Conservation (phyloP, 306 rosid species). For the Malus fusca region DNA sequence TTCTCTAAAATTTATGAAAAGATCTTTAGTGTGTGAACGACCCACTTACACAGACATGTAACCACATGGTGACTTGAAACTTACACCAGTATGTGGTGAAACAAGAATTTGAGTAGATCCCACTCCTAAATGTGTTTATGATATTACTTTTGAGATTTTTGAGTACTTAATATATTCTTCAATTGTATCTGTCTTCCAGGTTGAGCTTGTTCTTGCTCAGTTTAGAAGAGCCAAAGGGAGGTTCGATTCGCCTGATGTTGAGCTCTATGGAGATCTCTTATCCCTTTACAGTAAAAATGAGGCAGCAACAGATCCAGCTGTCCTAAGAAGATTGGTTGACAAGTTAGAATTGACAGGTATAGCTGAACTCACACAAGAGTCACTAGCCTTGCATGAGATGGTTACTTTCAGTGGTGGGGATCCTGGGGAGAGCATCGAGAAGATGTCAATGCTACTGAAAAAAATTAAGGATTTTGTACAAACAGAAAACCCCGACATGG, state of each 20-base stretch:
- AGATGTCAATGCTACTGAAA: slow-evolving; percentile 74
- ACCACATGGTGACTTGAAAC: neutral
- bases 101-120: neutral
- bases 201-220: slow-evolving; percentile 90
- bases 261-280: slow-evolving; percentile 61
- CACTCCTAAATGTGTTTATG: neutral
- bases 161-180: neutral
- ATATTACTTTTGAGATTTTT: neutral
- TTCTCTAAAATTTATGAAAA: neutral
- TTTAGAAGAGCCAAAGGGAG: slow-evolving; percentile 91
- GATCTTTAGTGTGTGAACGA: neutral
- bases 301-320: slow-evolving; percentile 43
- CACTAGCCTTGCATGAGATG: slow-evolving; percentile 90
- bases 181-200: slow-evolving; percentile 40
- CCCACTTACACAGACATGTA: neutral
- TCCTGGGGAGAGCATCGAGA: slow-evolving; percentile 82
- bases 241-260: slow-evolving; percentile 58
- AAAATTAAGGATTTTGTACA: slow-evolving; percentile 74
- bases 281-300: slow-evolving; percentile 52
- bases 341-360: slow-evolving; percentile 74
- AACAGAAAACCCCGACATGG: slow-evolving; percentile 61
- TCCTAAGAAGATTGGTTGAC: slow-evolving; percentile 59
- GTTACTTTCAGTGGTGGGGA: slow-evolving; percentile 70
- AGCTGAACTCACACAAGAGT: slow-evolving; percentile 76
- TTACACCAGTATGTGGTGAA: neutral